These are phyloP conservation scores for Nidularia sp. DNA, from an alignment of 768 basidiomycete species.

Conservation along the genomic window DNA sequence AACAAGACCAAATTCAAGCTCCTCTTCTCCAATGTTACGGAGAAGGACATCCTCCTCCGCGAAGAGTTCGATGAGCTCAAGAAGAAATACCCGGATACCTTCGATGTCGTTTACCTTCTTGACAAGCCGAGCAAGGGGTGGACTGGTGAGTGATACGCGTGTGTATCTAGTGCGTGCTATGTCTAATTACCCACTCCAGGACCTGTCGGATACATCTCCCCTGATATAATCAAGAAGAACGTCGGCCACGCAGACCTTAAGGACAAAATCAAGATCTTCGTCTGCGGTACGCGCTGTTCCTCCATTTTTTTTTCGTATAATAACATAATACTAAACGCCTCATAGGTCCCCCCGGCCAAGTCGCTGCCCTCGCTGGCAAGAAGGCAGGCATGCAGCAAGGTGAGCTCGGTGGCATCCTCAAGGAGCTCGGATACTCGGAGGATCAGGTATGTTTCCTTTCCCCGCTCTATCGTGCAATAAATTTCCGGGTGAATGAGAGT, in stretches of 20 bases:
- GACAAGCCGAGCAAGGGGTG: constrained; percentile 64
- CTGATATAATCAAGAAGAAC: constrained; percentile 70
- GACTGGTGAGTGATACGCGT: constrained; percentile 40
- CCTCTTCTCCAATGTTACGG: constrained; percentile 86
- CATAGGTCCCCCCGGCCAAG: constrained; percentile 80
- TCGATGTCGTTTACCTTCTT: constrained; percentile 83
- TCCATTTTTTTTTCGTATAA: constrained; percentile 1
- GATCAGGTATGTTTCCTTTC: constrained; percentile 59
- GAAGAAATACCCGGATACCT: constrained; percentile 61
- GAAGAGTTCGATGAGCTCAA: constrained; percentile 70
- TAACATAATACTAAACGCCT: constrained; percentile 2
- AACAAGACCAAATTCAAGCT: constrained; percentile 97
- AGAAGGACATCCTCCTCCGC: constrained; percentile 85
- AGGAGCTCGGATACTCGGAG: constrained; percentile 80
- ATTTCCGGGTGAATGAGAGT: no score
- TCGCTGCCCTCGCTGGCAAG: constrained; percentile 83
- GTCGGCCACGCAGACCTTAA: constrained; percentile 58
- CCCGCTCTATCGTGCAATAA: no score
- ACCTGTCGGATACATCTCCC: constrained; percentile 68
- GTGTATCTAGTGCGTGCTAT: not conserved
- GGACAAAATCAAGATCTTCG: constrained; percentile 83
- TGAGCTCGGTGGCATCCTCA: constrained; percentile 74
- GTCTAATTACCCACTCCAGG: constrained; percentile 28
- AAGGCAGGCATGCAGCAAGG: constrained; percentile 91
- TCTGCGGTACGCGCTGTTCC: constrained; percentile 63